These are phyloP conservation scores for Sphagnum magellanicum DNA, from an alignment of 228 moss, liverwort and hornwort genomes.

Conservation along the genomic window DNA sequence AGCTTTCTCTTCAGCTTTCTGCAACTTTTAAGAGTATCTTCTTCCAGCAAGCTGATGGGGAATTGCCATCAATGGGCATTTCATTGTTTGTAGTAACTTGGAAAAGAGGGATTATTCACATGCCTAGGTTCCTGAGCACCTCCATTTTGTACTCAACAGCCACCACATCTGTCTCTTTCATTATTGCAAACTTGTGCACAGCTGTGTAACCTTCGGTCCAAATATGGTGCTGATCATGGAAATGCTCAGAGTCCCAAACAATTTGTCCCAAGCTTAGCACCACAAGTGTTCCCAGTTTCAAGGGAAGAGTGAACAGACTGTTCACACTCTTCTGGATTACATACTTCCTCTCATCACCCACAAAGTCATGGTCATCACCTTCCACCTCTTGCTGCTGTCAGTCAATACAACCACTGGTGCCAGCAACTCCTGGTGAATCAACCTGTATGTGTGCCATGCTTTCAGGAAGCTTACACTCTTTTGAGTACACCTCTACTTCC, in stretches of 20 bases:
- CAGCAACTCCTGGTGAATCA: constrained; percentile 9
- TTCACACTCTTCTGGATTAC: constrained; percentile 12
- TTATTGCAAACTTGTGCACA: constrained; percentile 33
- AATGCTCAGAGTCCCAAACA: constrained; percentile 54
- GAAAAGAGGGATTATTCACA: constrained; percentile 34
- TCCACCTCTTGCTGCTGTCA: constrained; percentile 1
- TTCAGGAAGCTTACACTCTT: constrained; percentile 50
- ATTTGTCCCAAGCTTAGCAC: constrained; percentile 39
- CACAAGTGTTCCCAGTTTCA: constrained; percentile 26
- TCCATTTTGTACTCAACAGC: constrained; percentile 49
- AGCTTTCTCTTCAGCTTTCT: constrained; percentile 38
- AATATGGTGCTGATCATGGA: constrained; percentile 48
- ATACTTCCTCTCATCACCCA: constrained; percentile 18
- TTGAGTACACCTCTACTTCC: constrained; percentile 48
- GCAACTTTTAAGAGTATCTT: constrained; percentile 37
- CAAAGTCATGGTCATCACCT: constrained; percentile 26
- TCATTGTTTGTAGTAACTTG: constrained; percentile 35
- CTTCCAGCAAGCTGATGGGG: constrained; percentile 51
- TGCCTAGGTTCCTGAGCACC: constrained; percentile 29
- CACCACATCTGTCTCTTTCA: constrained; percentile 29
- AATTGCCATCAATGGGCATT: constrained; percentile 30
- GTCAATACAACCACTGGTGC: background rate
- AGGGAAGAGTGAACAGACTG: constrained; percentile 19
- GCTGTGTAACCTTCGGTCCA: constrained; percentile 57
- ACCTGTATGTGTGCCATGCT: constrained; percentile 44